A percentile compares a stretch with the other conserved stretches of the same genome.
Evolutionary conservation across 345 rosid genomes (phyloP).

Genomic region (Trapa bicornis): DNA sequence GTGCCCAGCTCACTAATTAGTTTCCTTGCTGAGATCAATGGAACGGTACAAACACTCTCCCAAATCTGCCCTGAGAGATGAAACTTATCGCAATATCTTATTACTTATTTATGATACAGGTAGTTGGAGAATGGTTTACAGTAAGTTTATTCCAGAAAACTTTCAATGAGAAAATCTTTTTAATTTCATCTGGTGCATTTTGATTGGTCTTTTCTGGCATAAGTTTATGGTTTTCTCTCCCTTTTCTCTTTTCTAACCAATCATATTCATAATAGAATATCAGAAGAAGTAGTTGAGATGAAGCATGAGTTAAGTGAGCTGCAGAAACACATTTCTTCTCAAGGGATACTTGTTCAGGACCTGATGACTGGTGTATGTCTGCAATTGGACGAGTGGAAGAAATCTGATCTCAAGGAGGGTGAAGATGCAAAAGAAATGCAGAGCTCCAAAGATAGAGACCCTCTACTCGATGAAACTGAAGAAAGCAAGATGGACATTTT

Average conservation of each 20-base stretch:
- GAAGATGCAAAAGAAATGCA: slow-evolving; percentile 25
- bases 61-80: neutral
- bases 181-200: neutral
- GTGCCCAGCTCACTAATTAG: neutral
- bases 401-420: slow-evolving; percentile 19
- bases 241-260: slow-evolving; percentile 10
- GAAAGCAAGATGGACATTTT: slow-evolving; percentile 29
- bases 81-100: neutral
- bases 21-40: too few species aligned
- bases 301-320: slow-evolving; percentile 85
- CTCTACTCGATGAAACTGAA: slow-evolving; percentile 20
- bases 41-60: neutral
- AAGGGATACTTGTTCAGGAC: slow-evolving; percentile 77
- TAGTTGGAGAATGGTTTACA: neutral
- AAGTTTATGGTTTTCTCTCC: neutral
- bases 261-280: slow-evolving; percentile 34
- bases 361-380: slow-evolving; percentile 64
- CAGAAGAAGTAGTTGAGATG: slow-evolving; percentile 91
- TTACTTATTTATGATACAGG: neutral
- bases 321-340: slow-evolving; percentile 76
- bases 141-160: neutral
- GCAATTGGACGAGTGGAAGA: slow-evolving; percentile 68
- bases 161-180: neutral
- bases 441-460: slow-evolving; percentile 18
- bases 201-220: too few species aligned